Evolutionary conservation across 306 rosid species (phyloP).

Genomic region (Cyclanthera cordifolia): DNA sequence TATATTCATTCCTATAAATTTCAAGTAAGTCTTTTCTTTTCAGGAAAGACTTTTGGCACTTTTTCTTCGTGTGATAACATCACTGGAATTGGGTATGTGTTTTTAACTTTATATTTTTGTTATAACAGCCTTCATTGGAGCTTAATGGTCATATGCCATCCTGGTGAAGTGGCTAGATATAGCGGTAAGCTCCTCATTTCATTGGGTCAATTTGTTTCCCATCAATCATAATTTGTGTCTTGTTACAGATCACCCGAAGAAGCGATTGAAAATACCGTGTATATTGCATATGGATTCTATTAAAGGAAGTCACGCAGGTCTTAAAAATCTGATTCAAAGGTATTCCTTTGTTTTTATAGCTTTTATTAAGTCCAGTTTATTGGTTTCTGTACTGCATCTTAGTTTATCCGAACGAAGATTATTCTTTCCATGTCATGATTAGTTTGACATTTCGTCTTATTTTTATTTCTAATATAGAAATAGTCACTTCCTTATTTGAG

Average conservation of each 20-base stretch:
- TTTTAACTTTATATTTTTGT: constrained; percentile 17
- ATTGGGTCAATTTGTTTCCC: constrained; percentile 10
- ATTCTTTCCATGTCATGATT: background rate
- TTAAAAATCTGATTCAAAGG: constrained; percentile 88
- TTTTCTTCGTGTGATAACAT: background rate
- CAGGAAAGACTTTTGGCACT: background rate
- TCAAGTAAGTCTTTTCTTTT: constrained; percentile 43
- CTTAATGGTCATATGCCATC: constrained; percentile 83
- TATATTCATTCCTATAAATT: constrained; percentile 88
- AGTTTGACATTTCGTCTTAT: background rate
- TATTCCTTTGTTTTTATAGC: constrained; percentile 24
- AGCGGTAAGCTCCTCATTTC: constrained; percentile 36
- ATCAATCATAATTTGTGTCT: constrained; percentile 17
- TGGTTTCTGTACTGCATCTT: background rate
- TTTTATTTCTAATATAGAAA: background rate
- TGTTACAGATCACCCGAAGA: constrained; percentile 46
- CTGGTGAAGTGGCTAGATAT: constrained; percentile 58
- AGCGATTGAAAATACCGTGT: constrained; percentile 55
- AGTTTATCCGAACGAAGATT: background rate
- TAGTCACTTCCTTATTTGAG: constrained; percentile 3
- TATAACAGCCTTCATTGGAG: constrained; percentile 87
- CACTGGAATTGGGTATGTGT: background rate
- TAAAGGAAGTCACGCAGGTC: constrained; percentile 80
- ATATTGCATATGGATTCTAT: constrained; percentile 96
- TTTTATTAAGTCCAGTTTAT: background rate